These are phyloP conservation scores for Pezicula rhizophila DNA, from an alignment of 2,329 filamentous ascomycete species.

Conservation along the genomic window DNA sequence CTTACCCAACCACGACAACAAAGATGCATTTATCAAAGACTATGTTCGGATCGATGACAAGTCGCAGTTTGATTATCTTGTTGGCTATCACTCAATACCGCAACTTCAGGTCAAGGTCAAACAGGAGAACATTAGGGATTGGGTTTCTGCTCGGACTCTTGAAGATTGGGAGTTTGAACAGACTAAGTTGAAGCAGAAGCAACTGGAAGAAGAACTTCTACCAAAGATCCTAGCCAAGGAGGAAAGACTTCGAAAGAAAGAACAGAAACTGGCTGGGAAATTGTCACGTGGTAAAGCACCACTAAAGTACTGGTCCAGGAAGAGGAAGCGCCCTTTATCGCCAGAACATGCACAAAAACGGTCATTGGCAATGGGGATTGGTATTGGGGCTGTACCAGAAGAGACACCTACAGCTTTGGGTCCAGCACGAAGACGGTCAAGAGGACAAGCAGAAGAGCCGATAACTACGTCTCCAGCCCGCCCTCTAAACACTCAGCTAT, in stretches of 20 bases:
- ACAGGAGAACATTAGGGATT: conserved; percentile 44
- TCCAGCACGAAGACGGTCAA: conserved; percentile 1
- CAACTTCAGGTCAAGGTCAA: conserved; percentile 48
- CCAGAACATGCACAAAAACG: conserved; percentile 3
- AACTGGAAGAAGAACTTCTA: conserved; percentile 7
- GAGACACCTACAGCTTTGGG: conserved; percentile 1
- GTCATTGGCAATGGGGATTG: neutral
- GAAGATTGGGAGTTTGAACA: conserved; percentile 50
- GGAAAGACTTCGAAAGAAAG: conserved; percentile 1
- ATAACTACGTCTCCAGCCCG: conserved; percentile 3
- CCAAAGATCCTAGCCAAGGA: conserved; percentile 6
- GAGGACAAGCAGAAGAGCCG: neutral
- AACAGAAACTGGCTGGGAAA: conserved; percentile 4
- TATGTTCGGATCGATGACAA: conserved; percentile 40
- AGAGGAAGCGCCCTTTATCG: conserved; percentile 6
- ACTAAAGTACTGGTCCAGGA: conserved; percentile 1
- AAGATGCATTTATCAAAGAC: conserved; percentile 48
- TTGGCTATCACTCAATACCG: conserved; percentile 17
- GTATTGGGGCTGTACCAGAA: neutral
- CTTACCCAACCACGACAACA: conserved; percentile 43
- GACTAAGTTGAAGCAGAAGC: conserved; percentile 3
- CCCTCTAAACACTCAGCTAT: conserved; percentile 11
- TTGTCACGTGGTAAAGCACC: neutral
- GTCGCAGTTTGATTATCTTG: conserved; percentile 20
- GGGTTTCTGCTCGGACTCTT: conserved; percentile 49